These are phyloP conservation scores for Blechomonas ayalai DNA, from an alignment of 208 protist species.

Conservation along the genomic window DNA sequence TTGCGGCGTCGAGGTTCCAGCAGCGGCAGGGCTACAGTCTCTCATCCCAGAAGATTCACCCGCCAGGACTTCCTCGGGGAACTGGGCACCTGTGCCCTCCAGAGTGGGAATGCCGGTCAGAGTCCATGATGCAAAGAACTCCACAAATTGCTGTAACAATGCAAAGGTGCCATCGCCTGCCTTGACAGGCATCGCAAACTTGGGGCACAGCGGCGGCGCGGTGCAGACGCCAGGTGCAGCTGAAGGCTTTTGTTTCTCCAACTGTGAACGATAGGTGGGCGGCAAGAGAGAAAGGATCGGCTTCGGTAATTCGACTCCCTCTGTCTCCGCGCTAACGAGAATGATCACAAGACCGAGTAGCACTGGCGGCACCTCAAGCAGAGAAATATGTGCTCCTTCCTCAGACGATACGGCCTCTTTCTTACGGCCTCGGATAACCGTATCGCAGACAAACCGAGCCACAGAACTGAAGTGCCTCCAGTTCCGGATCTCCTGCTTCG, in stretches of 20 bases:
- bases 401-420: background rate
- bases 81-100: no score
- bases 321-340: constrained; percentile 30
- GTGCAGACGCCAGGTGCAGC: background rate
- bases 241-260: no score
- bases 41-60: no score
- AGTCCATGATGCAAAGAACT: no score
- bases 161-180: no score
- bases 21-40: no score
- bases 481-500: constrained; percentile 9
- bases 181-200: constrained; percentile 14
- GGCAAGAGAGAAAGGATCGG: constrained; percentile 30
- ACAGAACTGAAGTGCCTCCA: constrained; percentile 24
- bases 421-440: constrained; percentile 24
- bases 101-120: no score
- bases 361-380: constrained; percentile 17
- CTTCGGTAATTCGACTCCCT: constrained; percentile 23
- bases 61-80: no score
- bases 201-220: background rate
- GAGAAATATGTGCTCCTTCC: background rate
- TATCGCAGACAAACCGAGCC: constrained; percentile 27
- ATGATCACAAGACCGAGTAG: constrained; percentile 34
- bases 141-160: no score
- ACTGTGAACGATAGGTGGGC: background rate
- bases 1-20: no score